These are phyloP conservation scores for Boletus huronensis DNA, from an alignment of 768 basidiomycete species.

Conservation along the genomic window DNA sequence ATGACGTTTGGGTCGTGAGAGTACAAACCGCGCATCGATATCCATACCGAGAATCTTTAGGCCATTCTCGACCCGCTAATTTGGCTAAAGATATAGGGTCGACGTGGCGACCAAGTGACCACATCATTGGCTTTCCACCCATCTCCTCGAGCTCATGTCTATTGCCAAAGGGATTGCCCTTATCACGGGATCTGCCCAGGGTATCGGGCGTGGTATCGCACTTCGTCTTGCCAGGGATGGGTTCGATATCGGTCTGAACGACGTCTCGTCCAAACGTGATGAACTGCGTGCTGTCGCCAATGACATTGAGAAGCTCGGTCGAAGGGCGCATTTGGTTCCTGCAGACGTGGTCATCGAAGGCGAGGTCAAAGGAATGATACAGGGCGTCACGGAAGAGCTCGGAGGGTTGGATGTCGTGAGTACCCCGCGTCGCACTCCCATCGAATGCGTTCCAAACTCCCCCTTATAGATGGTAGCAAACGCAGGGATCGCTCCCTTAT, in stretches of 20 bases:
- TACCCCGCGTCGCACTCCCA: neutral
- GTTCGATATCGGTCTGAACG: conserved; percentile 31
- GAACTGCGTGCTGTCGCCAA: conserved; percentile 27
- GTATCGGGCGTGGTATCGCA: conserved; percentile 30
- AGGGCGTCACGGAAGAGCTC: conserved; percentile 25
- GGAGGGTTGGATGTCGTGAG: conserved; percentile 49
- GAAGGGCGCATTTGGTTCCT: conserved; percentile 21
- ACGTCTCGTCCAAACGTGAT: conserved; percentile 26
- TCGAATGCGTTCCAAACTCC: neutral
- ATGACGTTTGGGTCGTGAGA: neutral
- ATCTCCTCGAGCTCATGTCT: conserved; percentile 12
- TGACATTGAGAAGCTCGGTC: conserved; percentile 32
- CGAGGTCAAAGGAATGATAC: conserved; percentile 42
- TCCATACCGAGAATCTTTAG: neutral
- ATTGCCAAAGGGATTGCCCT: conserved; percentile 30
- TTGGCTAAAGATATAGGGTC: neutral
- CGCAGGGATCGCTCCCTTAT: conserved; percentile 9
- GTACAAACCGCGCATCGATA: neutral
- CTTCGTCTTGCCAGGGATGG: conserved; percentile 35
- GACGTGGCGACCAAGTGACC: too few relatives aligned
- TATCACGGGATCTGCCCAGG: conserved; percentile 35
- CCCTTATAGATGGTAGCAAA: conserved; percentile 27
- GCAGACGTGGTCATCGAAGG: conserved; percentile 42
- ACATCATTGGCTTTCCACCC: neutral
- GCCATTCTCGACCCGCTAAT: neutral